phyloP scores from a whole-genome alignment of 2,329 filamentous ascomycete genomes.

The Dactylonectria estremocensis region DNA sequence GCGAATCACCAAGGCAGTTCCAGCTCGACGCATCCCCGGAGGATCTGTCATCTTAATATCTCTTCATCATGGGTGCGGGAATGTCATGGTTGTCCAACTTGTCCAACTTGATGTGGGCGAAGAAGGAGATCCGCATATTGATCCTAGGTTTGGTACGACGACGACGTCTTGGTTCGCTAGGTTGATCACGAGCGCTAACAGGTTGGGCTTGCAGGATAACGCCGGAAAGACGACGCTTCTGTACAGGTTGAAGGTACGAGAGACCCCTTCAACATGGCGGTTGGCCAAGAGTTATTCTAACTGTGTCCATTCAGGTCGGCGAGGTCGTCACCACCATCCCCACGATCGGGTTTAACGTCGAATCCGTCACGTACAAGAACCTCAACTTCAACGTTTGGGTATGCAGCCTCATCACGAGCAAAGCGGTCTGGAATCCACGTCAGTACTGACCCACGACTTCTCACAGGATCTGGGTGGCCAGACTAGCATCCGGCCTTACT shows the following conservation, averaged over 20 bases:
- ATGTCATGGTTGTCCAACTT: conserved; percentile 80
- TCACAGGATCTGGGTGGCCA: conserved; percentile 90
- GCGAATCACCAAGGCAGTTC: conserved; percentile 20
- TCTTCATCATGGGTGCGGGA: conserved; percentile 72
- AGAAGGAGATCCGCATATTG: conserved; percentile 98
- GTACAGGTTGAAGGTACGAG: conserved; percentile 89
- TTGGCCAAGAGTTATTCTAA: conserved; percentile 27
- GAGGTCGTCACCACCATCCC: conserved; percentile 99
- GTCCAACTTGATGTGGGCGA: conserved; percentile 84
- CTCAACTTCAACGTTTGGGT: conserved; percentile 99
- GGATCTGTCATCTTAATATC: conserved; percentile 31
- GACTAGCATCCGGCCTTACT: conserved; percentile 98
- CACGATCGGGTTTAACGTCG: conserved; percentile 99
- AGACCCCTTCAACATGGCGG: not conserved
- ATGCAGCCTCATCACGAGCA: conserved; percentile 54
- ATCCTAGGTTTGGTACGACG: conserved; percentile 87
- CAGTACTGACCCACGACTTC: conserved; percentile 30
- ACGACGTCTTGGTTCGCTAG: conserved; percentile 36
- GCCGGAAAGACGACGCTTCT: conserved; percentile 97
- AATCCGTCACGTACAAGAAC: conserved; percentile 98
- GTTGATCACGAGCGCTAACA: conserved; percentile 40
- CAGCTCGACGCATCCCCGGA: conserved; percentile 26
- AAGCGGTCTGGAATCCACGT: not conserved
- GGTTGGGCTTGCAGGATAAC: conserved; percentile 79
- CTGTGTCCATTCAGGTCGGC: conserved; percentile 79